Evolutionary conservation across 805 yeast genomes (phyloP).

Genomic region (Yamadazyma scolyti): DNA sequence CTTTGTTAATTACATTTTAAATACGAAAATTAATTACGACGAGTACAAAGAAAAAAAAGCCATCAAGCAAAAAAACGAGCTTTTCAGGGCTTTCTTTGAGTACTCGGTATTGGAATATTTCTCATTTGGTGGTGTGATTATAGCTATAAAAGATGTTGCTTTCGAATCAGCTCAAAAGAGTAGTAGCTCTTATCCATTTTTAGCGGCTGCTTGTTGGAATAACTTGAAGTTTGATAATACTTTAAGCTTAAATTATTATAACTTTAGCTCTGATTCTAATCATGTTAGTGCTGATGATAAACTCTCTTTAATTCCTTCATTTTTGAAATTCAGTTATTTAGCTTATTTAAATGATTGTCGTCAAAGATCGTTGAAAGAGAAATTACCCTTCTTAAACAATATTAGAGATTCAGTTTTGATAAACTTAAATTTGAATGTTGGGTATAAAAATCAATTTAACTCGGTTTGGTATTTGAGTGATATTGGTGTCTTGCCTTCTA

Average conservation of each 20-base stretch:
- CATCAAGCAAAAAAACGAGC: slow-evolving; percentile 21
- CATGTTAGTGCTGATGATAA: slow-evolving; percentile 4
- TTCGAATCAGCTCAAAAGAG: slow-evolving; percentile 25
- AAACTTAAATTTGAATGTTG: slow-evolving; percentile 23
- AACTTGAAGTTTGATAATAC: slow-evolving; percentile 15
- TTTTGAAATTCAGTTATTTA: slow-evolving; percentile 33
- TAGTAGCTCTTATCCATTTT: slow-evolving; percentile 35
- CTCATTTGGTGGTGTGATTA: slow-evolving; percentile 47
- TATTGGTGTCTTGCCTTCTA: slow-evolving; percentile 53
- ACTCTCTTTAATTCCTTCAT: slow-evolving; percentile 10
- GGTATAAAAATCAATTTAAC: slow-evolving; percentile 26
- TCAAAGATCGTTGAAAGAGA: slow-evolving; percentile 48
- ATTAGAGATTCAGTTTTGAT: slow-evolving; percentile 43
- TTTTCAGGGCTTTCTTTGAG: slow-evolving; percentile 50
- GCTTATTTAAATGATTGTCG: slow-evolving; percentile 40
- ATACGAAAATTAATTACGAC: slow-evolving; percentile 32
- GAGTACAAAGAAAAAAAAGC: slow-evolving; percentile 28
- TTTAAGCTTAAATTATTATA: slow-evolving; percentile 10
- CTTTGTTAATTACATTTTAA: slow-evolving; percentile 47
- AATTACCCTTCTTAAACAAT: slow-evolving; percentile 42
- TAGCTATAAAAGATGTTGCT: slow-evolving; percentile 46
- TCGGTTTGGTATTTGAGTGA: slow-evolving; percentile 57
- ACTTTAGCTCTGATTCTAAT: slow-evolving; percentile 4
- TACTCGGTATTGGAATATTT: slow-evolving; percentile 50
- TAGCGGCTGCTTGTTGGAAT: slow-evolving; percentile 53